Conservation (phyloP, 2,329 filamentous ascomycete genomes). For the Clonostachys solani region DNA sequence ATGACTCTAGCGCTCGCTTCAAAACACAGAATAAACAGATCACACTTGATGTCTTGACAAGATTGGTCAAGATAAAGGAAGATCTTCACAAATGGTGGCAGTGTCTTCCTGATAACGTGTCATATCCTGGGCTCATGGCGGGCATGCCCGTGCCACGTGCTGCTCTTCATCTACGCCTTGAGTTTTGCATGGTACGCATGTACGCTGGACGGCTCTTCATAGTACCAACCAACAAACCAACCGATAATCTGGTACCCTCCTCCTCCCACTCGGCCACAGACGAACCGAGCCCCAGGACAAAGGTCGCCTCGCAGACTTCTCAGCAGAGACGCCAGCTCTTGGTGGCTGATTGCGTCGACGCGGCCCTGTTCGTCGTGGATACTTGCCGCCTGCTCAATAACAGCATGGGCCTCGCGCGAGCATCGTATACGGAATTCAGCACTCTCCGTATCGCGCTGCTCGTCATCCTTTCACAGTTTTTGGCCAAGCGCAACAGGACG, state of each 20-base stretch:
- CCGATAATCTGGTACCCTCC: background rate
- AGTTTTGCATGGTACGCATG: slow-evolving; percentile 47
- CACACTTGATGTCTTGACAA: slow-evolving; percentile 10
- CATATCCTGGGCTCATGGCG: background rate
- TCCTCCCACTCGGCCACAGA: background rate
- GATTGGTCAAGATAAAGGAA: slow-evolving; percentile 27
- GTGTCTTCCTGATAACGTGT: slow-evolving; percentile 16
- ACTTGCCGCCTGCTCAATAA: slow-evolving; percentile 43
- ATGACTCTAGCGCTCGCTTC: slow-evolving; percentile 20
- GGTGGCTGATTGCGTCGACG: slow-evolving; percentile 48
- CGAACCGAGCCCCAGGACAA: background rate
- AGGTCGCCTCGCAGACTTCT: background rate
- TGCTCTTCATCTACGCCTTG: slow-evolving; percentile 45
- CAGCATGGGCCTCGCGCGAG: slow-evolving; percentile 47
- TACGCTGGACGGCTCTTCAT: slow-evolving; percentile 51
- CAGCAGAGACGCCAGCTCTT: slow-evolving; percentile 16
- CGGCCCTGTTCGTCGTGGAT: slow-evolving; percentile 44
- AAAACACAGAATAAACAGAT: slow-evolving; percentile 6
- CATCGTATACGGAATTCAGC: slow-evolving; percentile 52
- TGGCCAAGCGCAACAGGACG: slow-evolving; percentile 5
- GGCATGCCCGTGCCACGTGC: slow-evolving; percentile 25
- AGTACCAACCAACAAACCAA: background rate
- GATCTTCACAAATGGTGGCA: slow-evolving; percentile 32
- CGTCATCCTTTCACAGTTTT: slow-evolving; percentile 35
- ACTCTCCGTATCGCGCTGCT: slow-evolving; percentile 49